Percentiles rank a stretch among this genome's conserved stretches.
Evolutionary conservation across 2,329 filamentous ascomycete species (phyloP).

Genomic region (Aspergillus fructus): DNA sequence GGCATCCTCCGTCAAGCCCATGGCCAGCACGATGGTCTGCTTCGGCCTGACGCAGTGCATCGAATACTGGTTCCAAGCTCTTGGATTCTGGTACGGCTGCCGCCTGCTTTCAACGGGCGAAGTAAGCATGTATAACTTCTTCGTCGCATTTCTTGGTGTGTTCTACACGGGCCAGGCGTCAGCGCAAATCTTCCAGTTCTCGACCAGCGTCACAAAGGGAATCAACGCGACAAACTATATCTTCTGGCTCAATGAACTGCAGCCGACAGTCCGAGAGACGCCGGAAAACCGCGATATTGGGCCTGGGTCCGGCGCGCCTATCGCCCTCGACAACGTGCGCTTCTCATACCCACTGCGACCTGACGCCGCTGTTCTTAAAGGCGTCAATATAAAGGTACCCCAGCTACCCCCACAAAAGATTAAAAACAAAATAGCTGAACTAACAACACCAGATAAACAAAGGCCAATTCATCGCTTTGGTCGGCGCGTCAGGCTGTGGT

Average conservation of each 20-base stretch:
- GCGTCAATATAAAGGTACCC: slow-evolving; percentile 60
- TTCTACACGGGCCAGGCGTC: slow-evolving; percentile 92
- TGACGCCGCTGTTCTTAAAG: slow-evolving; percentile 84
- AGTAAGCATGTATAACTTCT: slow-evolving; percentile 82
- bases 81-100: slow-evolving; percentile 92
- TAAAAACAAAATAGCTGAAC: too few relatives aligned
- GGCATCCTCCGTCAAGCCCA: slow-evolving; percentile 48
- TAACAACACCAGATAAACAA: not conserved
- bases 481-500: slow-evolving; percentile 88
- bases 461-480: slow-evolving; percentile 65
- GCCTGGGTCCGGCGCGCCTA: slow-evolving; percentile 60
- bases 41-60: slow-evolving; percentile 81
- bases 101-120: slow-evolving; percentile 69
- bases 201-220: slow-evolving; percentile 90
- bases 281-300: slow-evolving; percentile 65
- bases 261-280: slow-evolving; percentile 81
- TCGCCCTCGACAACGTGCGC: slow-evolving; percentile 74
- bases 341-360: slow-evolving; percentile 92
- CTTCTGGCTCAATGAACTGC: slow-evolving; percentile 78
- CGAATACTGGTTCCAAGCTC: slow-evolving; percentile 77
- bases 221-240: slow-evolving; percentile 78
- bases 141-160: slow-evolving; percentile 82
- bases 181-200: slow-evolving; percentile 84
- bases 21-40: slow-evolving; percentile 62
- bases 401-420: slow-evolving; percentile 17